Base-by-base conservation (phyloP, 2,329 filamentous ascomycete species). In the Penicillium concentricum region DNA sequence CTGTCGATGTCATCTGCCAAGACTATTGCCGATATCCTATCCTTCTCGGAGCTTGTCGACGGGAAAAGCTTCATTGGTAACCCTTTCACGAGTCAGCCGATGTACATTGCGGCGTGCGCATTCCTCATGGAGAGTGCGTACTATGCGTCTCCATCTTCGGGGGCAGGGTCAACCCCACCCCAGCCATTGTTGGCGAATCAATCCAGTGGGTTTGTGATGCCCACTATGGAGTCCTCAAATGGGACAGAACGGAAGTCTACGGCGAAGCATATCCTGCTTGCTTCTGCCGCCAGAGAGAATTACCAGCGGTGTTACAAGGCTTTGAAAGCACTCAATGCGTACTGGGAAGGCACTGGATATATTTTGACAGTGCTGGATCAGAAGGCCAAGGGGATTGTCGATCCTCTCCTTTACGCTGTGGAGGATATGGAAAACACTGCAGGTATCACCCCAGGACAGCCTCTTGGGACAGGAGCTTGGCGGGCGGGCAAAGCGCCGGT, bases 71-170 rank as follows among this genome's bases (percentile, higher is more conserved):
- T 92, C 54, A 87, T 92, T 34, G 90, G 91, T 1, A 96, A 94
- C 58, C 91, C 91, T 0, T 96, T 96, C 63, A 94, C 90, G 0
- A 91, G 89, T 46, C 91, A 96, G 72, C 91, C 91, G 0, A 95
- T 95, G 68, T 96, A 95, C 66, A 93, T 96, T 58, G 91, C 91
- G 0, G 91, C 91, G 0, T 95, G 91, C 68, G 91, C 91, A 0
- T 96, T 96, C 65, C 77, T 96, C 16, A 91, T 91, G 76, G 91
- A 96, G 69, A 91, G 89, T 5, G 87, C 85, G 4, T 83, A 88
- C 60, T 87, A 87, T 22, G 88, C 88, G 0, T 85, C 82, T 3
- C 81, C 87, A 56, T 80, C 87, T 28, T 90, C 88, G 0, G 81
- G 85, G 52, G 84, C 86, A 35, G 70, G 76, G 1, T 84, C 83